A percentile compares a stretch with the other conserved stretches of the same genome.
Evolutionary conservation across 139 green algal genomes (phyloP).

Genomic region (Micromonas pusilla): DNA sequence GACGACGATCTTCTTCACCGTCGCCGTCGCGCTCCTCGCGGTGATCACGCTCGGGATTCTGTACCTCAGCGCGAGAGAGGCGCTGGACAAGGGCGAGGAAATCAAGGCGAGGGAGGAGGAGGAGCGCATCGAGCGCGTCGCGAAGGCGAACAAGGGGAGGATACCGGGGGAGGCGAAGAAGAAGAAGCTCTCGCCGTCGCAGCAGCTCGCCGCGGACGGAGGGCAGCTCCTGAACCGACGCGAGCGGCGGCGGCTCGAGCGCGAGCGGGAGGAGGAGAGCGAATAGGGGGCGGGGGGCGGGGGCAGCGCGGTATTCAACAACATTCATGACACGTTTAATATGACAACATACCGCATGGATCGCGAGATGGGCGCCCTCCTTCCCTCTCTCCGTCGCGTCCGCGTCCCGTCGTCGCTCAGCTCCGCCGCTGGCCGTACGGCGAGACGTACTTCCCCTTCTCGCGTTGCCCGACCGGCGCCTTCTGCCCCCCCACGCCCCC

Average conservation of each 20-base stretch:
- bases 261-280: neutral
- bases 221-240: too few relatives aligned
- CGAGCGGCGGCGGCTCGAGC: too few relatives aligned
- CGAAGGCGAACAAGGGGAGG: slow-evolving; percentile 13
- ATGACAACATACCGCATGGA: too few relatives aligned
- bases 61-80: slow-evolving; percentile 1
- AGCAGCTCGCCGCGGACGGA: too few relatives aligned
- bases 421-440: neutral
- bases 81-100: slow-evolving; percentile 9
- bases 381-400: too few relatives aligned
- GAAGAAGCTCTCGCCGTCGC: neutral
- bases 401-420: neutral
- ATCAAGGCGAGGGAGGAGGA: slow-evolving; percentile 1
- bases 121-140: neutral
- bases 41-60: neutral
- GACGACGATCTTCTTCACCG: slow-evolving; percentile 6
- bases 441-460: neutral
- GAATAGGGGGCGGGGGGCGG: neutral
- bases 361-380: too few relatives aligned
- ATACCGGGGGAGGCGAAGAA: slow-evolving; percentile 1
- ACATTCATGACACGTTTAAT: too few relatives aligned
- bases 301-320: neutral
- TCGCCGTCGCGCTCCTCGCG: neutral
- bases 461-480: neutral
- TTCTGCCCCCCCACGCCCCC: neutral